Percentiles rank a stretch among this genome's conserved stretches.
These are phyloP conservation scores for Melanopsichium pennsylvanicum DNA, from an alignment of 1,284 basidiomycete species.

Conservation along the genomic window DNA sequence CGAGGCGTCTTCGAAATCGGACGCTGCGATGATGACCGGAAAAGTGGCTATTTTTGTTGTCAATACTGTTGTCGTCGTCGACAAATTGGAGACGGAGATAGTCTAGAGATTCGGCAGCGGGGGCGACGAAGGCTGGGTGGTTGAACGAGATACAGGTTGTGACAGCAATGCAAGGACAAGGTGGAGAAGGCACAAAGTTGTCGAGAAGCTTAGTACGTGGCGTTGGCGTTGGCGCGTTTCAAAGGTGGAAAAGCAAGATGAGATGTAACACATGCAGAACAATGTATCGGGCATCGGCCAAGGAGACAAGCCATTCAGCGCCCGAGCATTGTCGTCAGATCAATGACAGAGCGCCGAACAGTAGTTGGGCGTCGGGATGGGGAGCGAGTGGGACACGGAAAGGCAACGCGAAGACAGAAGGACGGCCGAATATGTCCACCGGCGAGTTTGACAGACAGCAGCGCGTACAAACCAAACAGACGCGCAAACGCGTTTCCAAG, in stretches of 20 bases:
- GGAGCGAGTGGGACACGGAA: background rate
- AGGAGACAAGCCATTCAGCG: too few relatives aligned
- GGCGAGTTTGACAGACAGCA: background rate
- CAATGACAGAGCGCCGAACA: background rate
- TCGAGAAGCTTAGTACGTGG: conserved; percentile 7
- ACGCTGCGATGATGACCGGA: conserved; percentile 33
- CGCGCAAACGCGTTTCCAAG: background rate
- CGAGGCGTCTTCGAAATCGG: conserved; percentile 34
- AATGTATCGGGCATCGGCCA: background rate
- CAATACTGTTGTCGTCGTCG: too few relatives aligned
- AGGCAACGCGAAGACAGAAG: too few relatives aligned
- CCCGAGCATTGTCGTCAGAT: background rate
- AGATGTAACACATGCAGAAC: conserved; percentile 1
- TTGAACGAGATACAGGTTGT: background rate
- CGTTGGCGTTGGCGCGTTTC: conserved; percentile 22
- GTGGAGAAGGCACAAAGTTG: conserved; percentile 12
- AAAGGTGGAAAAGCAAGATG: background rate
- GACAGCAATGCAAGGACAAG: conserved; percentile 4
- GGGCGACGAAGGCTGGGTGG: background rate
- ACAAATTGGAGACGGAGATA: too few relatives aligned
- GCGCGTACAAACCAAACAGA: background rate
- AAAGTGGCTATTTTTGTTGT: too few relatives aligned
- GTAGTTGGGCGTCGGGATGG: background rate
- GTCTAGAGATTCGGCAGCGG: too few relatives aligned
- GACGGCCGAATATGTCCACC: background rate